These are phyloP conservation scores for Abelmoschus esculentus DNA, from an alignment of 345 rosid species.

Conservation along the genomic window DNA sequence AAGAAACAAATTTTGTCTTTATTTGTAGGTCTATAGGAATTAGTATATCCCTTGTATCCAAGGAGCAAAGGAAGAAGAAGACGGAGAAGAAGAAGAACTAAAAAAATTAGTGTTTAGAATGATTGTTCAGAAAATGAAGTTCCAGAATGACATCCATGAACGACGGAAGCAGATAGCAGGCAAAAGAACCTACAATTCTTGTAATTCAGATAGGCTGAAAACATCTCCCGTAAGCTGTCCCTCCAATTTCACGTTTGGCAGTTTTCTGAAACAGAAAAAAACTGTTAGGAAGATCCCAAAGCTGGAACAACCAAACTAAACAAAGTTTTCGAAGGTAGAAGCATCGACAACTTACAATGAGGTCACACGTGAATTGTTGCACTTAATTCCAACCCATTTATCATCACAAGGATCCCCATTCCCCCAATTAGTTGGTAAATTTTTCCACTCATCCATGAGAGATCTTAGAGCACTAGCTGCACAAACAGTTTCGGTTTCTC, in stretches of 20 bases:
- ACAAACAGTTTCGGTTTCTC: background rate
- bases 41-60: background rate
- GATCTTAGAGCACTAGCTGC: conserved; percentile 41
- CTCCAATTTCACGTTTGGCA: conserved; percentile 44
- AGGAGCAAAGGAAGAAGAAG: background rate
- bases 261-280: conserved; percentile 40
- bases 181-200: conserved; percentile 44
- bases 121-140: background rate
- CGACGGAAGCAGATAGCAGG: background rate
- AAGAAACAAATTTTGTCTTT: background rate
- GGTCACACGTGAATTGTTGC: conserved; percentile 38
- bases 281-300: background rate
- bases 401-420: conserved; percentile 68
- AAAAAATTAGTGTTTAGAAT: background rate
- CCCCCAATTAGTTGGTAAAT: conserved; percentile 50
- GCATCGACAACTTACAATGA: conserved; percentile 40
- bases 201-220: conserved; percentile 44
- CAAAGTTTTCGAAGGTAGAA: background rate
- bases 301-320: background rate
- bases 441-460: conserved; percentile 38
- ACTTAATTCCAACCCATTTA: conserved; percentile 61
- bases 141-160: background rate
- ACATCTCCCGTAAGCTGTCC: conserved; percentile 59
- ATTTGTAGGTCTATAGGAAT: background rate
- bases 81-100: too few species aligned